phyloP scores from a whole-genome alignment of 257 asterid species.

The Thymus mandschuricus region DNA sequence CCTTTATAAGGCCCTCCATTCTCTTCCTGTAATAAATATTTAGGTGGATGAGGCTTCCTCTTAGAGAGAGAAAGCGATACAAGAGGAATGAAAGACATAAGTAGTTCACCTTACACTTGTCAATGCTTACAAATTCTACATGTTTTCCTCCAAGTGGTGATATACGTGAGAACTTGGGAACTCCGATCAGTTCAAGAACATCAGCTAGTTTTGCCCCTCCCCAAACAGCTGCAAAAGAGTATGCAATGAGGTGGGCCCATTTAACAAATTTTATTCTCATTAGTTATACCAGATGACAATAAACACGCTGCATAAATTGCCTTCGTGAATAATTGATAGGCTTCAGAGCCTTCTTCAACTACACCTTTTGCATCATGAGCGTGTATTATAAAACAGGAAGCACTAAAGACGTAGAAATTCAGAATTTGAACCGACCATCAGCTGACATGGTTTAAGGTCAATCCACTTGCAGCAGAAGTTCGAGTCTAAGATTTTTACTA shows the following conservation, averaged over 20 bases:
- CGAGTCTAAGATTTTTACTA: no score
- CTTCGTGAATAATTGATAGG: background rate
- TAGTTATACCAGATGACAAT: background rate
- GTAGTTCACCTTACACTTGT: slow-evolving; percentile 76
- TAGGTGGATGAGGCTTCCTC: slow-evolving; percentile 11
- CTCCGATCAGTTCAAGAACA: slow-evolving; percentile 69
- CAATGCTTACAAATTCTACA: slow-evolving; percentile 82
- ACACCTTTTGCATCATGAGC: background rate
- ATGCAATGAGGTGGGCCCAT: slow-evolving; percentile 16
- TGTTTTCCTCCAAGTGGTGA: slow-evolving; percentile 72
- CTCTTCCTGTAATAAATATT: slow-evolving; percentile 62
- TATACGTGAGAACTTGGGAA: slow-evolving; percentile 50
- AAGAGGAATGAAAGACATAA: slow-evolving; percentile 4
- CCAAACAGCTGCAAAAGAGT: slow-evolving; percentile 71
- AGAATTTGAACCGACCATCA: background rate
- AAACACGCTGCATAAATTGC: background rate
- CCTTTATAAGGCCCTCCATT: slow-evolving; percentile 88
- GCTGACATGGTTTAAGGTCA: background rate
- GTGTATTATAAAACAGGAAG: background rate
- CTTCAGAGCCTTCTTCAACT: background rate
- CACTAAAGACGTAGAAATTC: background rate
- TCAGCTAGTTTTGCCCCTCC: slow-evolving; percentile 78
- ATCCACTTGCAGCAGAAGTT: no score
- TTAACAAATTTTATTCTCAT: background rate
- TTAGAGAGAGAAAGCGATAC: background rate